Conservation (phyloP, 2,329 filamentous ascomycete species). For the Pseudogymnoascus sp. region DNA sequence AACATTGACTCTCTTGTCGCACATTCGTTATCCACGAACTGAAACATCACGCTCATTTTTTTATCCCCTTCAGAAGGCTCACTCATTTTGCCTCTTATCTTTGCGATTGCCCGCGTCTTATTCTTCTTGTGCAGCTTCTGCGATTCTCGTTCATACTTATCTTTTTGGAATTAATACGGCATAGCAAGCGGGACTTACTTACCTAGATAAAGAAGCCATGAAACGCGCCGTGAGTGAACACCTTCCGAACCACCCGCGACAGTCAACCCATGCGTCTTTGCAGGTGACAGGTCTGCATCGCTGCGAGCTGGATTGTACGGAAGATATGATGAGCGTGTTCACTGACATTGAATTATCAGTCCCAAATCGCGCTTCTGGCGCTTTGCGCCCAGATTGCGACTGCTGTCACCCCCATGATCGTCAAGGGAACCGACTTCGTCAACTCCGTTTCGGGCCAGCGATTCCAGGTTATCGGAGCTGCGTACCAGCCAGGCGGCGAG, state of each 20-base stretch:
- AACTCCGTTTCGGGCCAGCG: constrained; percentile 49
- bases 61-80: background rate
- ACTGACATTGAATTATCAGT: background rate
- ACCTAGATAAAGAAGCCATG: background rate
- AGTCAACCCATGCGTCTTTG: background rate
- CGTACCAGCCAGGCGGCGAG: constrained; percentile 61
- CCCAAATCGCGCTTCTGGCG: constrained; percentile 18
- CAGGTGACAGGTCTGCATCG: background rate
- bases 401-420: constrained; percentile 49
- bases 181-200: background rate
- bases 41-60: background rate
- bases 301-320: background rate
- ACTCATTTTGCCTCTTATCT: background rate
- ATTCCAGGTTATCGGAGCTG: constrained; percentile 59
- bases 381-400: constrained; percentile 34
- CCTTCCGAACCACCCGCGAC: background rate
- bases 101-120: background rate
- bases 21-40: background rate
- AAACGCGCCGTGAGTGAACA: constrained; percentile 5
- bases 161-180: background rate
- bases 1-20: background rate
- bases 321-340: background rate
- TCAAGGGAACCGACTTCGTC: constrained; percentile 51
- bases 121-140: background rate
- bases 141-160: background rate